Evolutionary conservation across 2,329 filamentous ascomycete species (phyloP).

Genomic region (Alternaria infectoria): DNA sequence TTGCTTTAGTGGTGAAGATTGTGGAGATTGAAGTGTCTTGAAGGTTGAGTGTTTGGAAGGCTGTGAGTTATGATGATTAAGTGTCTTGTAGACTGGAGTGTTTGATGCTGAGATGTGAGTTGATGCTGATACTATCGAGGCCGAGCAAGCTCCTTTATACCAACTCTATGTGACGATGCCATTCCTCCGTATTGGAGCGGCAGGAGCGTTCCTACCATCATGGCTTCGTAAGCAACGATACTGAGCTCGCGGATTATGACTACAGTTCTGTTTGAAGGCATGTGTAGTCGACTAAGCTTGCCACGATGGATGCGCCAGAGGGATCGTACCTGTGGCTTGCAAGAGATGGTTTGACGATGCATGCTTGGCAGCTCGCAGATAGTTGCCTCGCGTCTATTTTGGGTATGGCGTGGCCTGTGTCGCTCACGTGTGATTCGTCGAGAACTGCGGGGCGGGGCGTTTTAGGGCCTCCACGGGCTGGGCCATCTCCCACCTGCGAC

Average conservation of each 20-base stretch:
- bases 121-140: not conserved
- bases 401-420: not conserved
- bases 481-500: not conserved
- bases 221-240: not conserved
- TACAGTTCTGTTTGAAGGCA: not conserved
- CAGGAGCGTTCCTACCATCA: not conserved
- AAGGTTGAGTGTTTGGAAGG: not conserved
- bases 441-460: not conserved
- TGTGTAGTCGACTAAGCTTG: not conserved
- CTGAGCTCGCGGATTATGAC: not conserved
- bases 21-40: not conserved
- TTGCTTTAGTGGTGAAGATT: not conserved
- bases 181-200: not conserved
- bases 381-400: constrained; percentile 4
- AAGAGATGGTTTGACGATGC: not conserved
- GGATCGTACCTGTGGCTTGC: not conserved
- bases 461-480: not conserved
- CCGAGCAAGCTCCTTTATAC: not conserved
- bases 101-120: not conserved
- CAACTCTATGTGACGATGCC: not conserved
- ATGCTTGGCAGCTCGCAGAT: constrained; percentile 7
- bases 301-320: not conserved
- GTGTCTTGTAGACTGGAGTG: not conserved
- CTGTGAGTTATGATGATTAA: not conserved
- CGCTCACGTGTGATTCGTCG: not conserved